A percentile compares a stretch with the other conserved stretches of the same genome.
These are phyloP conservation scores for Irpex sp. DNA, from an alignment of 1,284 basidiomycete species.

Conservation along the genomic window DNA sequence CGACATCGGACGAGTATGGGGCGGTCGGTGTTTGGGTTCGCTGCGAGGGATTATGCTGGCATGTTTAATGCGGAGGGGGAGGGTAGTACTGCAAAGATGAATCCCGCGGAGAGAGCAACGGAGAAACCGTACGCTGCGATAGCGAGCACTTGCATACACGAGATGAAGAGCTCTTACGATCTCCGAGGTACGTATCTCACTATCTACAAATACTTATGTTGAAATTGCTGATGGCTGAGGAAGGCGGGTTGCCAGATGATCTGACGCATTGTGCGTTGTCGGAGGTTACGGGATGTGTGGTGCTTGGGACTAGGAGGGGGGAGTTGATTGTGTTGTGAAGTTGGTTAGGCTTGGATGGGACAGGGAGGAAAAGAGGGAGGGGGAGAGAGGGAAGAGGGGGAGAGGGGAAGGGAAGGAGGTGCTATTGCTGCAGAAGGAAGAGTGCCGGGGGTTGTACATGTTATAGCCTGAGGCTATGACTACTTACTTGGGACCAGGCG, in stretches of 20 bases:
- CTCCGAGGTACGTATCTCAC: conserved; percentile 36
- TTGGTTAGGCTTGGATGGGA: not conserved
- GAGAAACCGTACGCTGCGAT: conserved; percentile 4
- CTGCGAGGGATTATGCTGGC: conserved; percentile 1
- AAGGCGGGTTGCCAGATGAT: conserved; percentile 33
- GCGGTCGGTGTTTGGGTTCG: conserved; percentile 36
- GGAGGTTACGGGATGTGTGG: conserved; percentile 42
- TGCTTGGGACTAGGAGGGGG: conserved; percentile 43
- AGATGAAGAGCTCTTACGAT: conserved; percentile 40
- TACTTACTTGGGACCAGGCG: not conserved
- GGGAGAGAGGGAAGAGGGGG: too few relatives aligned
- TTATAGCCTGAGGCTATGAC: too few relatives aligned
- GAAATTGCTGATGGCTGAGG: not conserved
- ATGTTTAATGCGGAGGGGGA: too few relatives aligned
- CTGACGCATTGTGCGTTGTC: conserved; percentile 44
- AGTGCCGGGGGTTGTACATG: too few relatives aligned
- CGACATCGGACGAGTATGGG: conserved; percentile 35
- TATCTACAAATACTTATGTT: not conserved
- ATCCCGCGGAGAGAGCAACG: too few relatives aligned
- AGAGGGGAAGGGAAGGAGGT: too few relatives aligned
- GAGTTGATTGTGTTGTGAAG: conserved; percentile 25
- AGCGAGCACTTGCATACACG: conserved; percentile 35
- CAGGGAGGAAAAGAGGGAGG: too few relatives aligned
- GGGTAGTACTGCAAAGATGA: too few relatives aligned
- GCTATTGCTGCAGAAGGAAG: too few relatives aligned